phyloP scores from a whole-genome alignment of 352 stramenopile genomes.

The Stramenopiles sp. region DNA sequence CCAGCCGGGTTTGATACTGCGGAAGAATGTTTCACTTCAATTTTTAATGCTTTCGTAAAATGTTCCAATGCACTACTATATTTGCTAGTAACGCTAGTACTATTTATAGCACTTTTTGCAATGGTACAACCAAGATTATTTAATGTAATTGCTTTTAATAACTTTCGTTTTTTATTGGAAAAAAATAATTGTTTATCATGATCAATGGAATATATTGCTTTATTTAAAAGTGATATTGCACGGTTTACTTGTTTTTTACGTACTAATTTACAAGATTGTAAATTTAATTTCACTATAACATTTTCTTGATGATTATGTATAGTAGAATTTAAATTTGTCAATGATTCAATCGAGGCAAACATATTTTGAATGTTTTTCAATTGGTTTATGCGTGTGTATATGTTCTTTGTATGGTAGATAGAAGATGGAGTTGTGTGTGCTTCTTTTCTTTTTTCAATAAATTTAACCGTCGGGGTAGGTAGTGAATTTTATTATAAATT shows the following conservation, averaged over 20 bases:
- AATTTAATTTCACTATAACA: neutral
- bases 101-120: constrained; percentile 24
- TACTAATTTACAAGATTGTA: neutral
- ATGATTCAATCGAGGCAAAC: neutral
- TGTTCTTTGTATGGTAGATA: no score
- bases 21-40: constrained; percentile 39
- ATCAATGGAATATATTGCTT: neutral
- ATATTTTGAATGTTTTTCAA: no score
- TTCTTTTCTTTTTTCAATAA: no score
- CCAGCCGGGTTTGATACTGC: constrained; percentile 48
- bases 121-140: constrained; percentile 76
- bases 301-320: neutral
- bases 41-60: constrained; percentile 69
- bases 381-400: no score
- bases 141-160: constrained; percentile 49
- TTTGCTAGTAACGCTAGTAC: constrained; percentile 24
- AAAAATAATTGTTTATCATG: neutral
- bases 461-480: no score
- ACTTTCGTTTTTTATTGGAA: neutral
- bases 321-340: neutral
- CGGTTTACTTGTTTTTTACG: neutral
- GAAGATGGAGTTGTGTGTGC: no score
- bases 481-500: no score
- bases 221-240: neutral
- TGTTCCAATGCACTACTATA: constrained; percentile 67